phyloP scores from a whole-genome alignment of 2,329 filamentous ascomycete genomes.

The Tolypocladium endophyticum region DNA sequence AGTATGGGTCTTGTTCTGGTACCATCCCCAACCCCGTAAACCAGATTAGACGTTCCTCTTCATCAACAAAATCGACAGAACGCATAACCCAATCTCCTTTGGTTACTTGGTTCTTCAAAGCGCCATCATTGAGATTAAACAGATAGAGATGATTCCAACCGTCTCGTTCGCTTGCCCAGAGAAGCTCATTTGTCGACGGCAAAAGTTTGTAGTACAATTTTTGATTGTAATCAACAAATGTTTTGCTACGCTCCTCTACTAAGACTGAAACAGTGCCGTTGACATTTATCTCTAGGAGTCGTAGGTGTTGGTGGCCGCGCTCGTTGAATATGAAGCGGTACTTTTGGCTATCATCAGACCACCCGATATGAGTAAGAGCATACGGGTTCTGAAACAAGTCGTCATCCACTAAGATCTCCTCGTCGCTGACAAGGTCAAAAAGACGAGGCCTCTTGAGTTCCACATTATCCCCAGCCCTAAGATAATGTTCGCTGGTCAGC shows the following conservation, averaged over 20 bases:
- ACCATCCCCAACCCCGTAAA: slow-evolving; percentile 10
- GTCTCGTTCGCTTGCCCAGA: slow-evolving; percentile 18
- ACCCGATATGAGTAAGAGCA: slow-evolving; percentile 9
- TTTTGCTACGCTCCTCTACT: slow-evolving; percentile 13
- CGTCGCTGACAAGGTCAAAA: slow-evolving; percentile 9
- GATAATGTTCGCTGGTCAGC: slow-evolving; percentile 9
- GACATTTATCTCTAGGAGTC: slow-evolving; percentile 8
- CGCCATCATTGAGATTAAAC: slow-evolving; percentile 5
- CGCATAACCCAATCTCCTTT: slow-evolving; percentile 14
- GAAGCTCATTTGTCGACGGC: slow-evolving; percentile 9
- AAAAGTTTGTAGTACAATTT: slow-evolving; percentile 1
- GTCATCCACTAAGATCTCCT: slow-evolving; percentile 11
- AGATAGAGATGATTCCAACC: slow-evolving; percentile 19
- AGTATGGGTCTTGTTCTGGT: slow-evolving; percentile 13
- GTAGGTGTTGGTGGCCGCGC: slow-evolving; percentile 13
- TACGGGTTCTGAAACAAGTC: slow-evolving; percentile 13
- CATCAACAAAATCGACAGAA: slow-evolving; percentile 11
- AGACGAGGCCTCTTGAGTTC: slow-evolving; percentile 13
- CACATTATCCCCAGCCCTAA: slow-evolving; percentile 15
- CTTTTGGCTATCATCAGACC: slow-evolving; percentile 11
- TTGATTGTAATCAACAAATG: slow-evolving; percentile 12
- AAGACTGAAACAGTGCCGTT: slow-evolving; percentile 9
- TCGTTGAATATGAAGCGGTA: slow-evolving; percentile 18
- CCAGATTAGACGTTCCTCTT: slow-evolving; percentile 9
- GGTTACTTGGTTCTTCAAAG: slow-evolving; percentile 12